phyloP scores from a whole-genome alignment of 2,329 filamentous ascomycete genomes.

The Sporothrix inflata region DNA sequence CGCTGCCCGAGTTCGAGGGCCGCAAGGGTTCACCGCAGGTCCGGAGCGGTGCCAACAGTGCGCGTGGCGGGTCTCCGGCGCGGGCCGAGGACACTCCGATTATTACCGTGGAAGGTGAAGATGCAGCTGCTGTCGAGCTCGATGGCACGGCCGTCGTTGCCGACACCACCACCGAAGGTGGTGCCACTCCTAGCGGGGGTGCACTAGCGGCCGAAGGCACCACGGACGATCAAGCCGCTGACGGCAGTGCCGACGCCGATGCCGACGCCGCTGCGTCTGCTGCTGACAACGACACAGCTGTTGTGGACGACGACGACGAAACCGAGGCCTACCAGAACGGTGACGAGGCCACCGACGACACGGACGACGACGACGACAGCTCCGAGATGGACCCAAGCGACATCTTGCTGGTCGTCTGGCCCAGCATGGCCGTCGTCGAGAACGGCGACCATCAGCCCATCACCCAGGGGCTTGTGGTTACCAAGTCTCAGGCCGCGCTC shows the following conservation, averaged over 20 bases:
- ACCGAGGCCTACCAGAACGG: not conserved
- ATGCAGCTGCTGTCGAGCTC: constrained; percentile 14
- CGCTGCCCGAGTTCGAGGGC: constrained; percentile 39
- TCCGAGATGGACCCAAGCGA: constrained; percentile 40
- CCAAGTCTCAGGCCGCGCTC: constrained; percentile 40
- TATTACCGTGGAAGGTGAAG: not conserved
- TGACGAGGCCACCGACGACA: constrained; percentile 21
- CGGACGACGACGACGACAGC: constrained; percentile 19
- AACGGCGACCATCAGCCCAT: constrained; percentile 42
- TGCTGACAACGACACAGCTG: not conserved
- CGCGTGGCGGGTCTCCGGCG: constrained; percentile 7
- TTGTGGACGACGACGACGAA: constrained; percentile 4
- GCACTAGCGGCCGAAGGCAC: not conserved
- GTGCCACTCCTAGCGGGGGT: not conserved
- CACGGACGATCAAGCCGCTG: not conserved
- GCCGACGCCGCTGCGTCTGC: not conserved
- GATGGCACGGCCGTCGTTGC: constrained; percentile 22
- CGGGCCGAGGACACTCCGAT: constrained; percentile 16
- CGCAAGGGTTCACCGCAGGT: not conserved
- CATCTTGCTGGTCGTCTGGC: constrained; percentile 44
- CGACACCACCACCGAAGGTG: not conserved
- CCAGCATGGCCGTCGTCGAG: constrained; percentile 43
- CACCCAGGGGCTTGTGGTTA: constrained; percentile 43
- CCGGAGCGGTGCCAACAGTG: not conserved
- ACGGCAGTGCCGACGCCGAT: not conserved